Conservation (phyloP, 768 basidiomycete species). For the Nidula microcarpa region DNA sequence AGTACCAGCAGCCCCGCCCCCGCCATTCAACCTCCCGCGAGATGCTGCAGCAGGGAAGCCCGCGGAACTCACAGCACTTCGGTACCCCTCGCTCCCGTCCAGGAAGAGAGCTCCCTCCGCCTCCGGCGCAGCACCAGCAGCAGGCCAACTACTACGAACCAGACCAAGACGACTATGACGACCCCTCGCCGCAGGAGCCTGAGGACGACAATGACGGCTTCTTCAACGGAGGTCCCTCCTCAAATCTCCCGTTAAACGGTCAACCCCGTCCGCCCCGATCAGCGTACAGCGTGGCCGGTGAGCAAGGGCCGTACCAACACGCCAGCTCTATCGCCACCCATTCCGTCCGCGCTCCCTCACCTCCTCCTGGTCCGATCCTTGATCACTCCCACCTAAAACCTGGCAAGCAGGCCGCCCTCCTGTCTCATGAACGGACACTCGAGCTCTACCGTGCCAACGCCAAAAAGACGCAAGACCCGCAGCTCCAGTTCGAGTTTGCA, state of each 20-base stretch:
- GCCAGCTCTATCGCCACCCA: constrained; percentile 44
- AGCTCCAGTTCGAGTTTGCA: constrained; percentile 96
- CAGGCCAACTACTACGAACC: constrained; percentile 28
- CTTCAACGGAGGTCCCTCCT: constrained; percentile 32
- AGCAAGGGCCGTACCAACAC: constrained; percentile 21
- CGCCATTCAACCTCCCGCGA: constrained; percentile 20
- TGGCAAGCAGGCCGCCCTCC: constrained; percentile 87
- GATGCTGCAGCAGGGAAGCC: constrained; percentile 13
- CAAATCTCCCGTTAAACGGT: constrained; percentile 7
- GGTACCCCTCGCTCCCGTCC: constrained; percentile 7
- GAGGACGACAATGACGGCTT: constrained; percentile 50
- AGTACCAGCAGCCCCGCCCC: constrained; percentile 16
- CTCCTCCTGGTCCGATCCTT: constrained; percentile 65
- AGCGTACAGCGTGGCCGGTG: constrained; percentile 21
- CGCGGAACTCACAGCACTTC: not conserved
- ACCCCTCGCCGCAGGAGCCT: constrained; percentile 30
- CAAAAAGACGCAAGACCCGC: constrained; percentile 97
- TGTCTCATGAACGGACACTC: constrained; percentile 93
- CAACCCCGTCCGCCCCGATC: constrained; percentile 22
- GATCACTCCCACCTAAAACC: constrained; percentile 93
- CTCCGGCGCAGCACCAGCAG: constrained; percentile 12
- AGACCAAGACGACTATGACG: constrained; percentile 37
- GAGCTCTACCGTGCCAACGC: constrained; percentile 97
- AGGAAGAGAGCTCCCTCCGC: constrained; percentile 18
- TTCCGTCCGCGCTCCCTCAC: constrained; percentile 65